Percentiles rank a stretch among this genome's conserved stretches.
These are phyloP conservation scores for Fusarium pseudoanthophilum DNA, from an alignment of 2,329 filamentous ascomycete genomes.

Conservation along the genomic window DNA sequence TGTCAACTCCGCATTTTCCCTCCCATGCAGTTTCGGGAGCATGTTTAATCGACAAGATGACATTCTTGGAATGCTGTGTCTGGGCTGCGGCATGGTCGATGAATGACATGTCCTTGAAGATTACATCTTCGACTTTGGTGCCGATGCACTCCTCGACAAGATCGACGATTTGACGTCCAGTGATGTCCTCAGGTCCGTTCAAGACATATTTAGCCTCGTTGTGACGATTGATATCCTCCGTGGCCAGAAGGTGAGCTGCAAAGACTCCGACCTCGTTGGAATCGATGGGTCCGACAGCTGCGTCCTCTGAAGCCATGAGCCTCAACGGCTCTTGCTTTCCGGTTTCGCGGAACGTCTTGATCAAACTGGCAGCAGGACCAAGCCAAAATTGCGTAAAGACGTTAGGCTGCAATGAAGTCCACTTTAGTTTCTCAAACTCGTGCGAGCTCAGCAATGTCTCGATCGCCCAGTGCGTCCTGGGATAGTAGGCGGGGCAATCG, in stretches of 20 bases:
- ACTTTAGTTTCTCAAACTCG: background rate
- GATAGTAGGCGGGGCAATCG: background rate
- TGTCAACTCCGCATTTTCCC: background rate
- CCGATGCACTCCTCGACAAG: background rate
- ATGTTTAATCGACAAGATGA: background rate
- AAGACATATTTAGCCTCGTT: background rate
- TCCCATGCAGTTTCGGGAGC: background rate
- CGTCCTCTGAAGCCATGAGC: background rate
- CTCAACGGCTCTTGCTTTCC: background rate
- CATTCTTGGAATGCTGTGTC: background rate
- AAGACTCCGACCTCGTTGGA: background rate
- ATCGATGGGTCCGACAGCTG: background rate
- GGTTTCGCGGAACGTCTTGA: background rate
- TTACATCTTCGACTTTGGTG: background rate
- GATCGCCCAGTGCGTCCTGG: background rate
- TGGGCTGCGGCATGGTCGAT: background rate
- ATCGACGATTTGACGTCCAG: background rate
- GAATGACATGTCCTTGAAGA: background rate
- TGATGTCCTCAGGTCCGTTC: background rate
- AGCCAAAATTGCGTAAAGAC: background rate
- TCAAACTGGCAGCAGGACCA: accelerated
- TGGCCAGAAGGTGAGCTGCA: background rate
- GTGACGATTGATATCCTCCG: accelerated
- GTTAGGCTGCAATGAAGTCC: background rate
- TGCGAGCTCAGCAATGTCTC: background rate